These are phyloP conservation scores for Dicorynia guianensis DNA, from an alignment of 306 rosid species.

Conservation along the genomic window DNA sequence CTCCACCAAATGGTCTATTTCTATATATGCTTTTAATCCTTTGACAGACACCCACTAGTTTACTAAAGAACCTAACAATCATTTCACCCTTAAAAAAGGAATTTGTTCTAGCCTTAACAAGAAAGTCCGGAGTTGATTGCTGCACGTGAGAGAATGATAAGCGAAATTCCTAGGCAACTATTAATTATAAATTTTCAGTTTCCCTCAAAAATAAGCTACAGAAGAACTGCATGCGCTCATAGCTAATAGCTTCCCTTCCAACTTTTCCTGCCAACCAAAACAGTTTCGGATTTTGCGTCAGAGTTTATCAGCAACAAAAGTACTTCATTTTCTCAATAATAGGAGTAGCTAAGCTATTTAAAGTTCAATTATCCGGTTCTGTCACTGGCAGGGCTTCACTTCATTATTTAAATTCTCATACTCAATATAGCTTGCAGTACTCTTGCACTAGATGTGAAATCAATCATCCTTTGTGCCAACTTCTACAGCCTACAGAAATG, in stretches of 20 bases:
- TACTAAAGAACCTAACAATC: not conserved
- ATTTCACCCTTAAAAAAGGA: conserved; percentile 4
- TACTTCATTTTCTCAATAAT: not conserved
- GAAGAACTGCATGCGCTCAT: not conserved
- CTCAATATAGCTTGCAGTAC: no score
- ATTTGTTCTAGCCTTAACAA: not conserved
- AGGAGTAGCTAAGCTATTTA: no score
- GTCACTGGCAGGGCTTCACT: no score
- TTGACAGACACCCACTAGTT: not conserved
- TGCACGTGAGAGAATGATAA: not conserved
- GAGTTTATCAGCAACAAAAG: no score
- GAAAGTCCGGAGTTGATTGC: not conserved
- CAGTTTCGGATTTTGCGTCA: not conserved
- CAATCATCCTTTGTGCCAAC: no score
- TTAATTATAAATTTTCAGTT: not conserved
- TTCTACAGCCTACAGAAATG: no score
- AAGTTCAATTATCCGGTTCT: no score
- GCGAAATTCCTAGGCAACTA: conserved; percentile 5
- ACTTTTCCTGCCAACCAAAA: not conserved
- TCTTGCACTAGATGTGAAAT: no score
- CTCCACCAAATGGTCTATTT: conserved; percentile 21
- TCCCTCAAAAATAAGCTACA: conserved; percentile 21
- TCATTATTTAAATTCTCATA: no score
- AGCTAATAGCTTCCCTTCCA: conserved; percentile 3
- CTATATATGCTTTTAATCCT: not conserved